These are phyloP conservation scores for Trichoderma polysporum DNA, from an alignment of 2,329 filamentous ascomycete species.

Conservation along the genomic window DNA sequence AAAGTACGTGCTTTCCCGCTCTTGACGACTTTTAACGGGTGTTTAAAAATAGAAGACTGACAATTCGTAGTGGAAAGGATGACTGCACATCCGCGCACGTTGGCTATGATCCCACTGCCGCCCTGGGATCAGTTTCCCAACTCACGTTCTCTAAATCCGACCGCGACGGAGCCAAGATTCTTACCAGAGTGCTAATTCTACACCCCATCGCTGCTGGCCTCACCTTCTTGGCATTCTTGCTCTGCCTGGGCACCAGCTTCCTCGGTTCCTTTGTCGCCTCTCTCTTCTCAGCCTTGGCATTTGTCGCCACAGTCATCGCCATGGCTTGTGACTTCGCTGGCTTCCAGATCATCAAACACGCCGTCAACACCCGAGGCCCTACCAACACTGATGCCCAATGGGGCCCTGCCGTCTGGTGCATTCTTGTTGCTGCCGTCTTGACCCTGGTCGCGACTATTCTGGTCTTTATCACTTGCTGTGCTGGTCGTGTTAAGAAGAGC, in stretches of 20 bases:
- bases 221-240: slow-evolving; percentile 58
- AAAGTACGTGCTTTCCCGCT: slow-evolving; percentile 24
- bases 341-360: slow-evolving; percentile 53
- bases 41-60: not conserved
- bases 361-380: slow-evolving; percentile 51
- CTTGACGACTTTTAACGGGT: not conserved
- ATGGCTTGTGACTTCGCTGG: slow-evolving; percentile 57
- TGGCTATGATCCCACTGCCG: slow-evolving; percentile 55
- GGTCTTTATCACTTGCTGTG: slow-evolving; percentile 63
- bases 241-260: slow-evolving; percentile 52
- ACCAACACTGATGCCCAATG: slow-evolving; percentile 47
- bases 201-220: slow-evolving; percentile 60
- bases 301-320: slow-evolving; percentile 52
- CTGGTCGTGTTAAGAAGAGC: slow-evolving; percentile 42
- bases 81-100: slow-evolving; percentile 49
- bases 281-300: slow-evolving; percentile 49
- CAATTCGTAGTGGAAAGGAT: slow-evolving; percentile 37
- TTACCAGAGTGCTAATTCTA: slow-evolving; percentile 61
- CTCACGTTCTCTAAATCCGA: slow-evolving; percentile 44
- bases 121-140: slow-evolving; percentile 42
- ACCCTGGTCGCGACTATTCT: slow-evolving; percentile 55
- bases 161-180: slow-evolving; percentile 44
- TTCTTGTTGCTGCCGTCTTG: slow-evolving; percentile 55
- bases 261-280: slow-evolving; percentile 54
- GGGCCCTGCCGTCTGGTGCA: slow-evolving; percentile 57